phyloP scores from a whole-genome alignment of 2,329 filamentous ascomycete genomes.

The Cladosporium sp. region DNA sequence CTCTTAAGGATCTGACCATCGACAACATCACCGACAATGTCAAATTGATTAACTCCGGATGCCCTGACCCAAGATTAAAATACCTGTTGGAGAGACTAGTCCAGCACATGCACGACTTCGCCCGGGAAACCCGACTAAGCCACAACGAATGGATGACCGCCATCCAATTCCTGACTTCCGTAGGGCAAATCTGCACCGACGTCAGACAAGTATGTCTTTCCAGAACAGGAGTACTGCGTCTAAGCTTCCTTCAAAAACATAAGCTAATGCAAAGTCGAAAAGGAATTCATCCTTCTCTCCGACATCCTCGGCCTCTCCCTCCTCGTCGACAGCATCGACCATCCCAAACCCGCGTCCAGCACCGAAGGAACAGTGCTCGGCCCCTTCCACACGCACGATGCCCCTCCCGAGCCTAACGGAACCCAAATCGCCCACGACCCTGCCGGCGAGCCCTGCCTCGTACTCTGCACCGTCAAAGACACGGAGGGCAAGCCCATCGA shows the following conservation, averaged over 20 bases:
- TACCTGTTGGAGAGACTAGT: conserved; percentile 70
- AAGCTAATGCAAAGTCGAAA: conserved; percentile 8
- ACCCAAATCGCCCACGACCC: conserved; percentile 61
- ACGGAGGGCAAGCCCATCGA: conserved; percentile 55
- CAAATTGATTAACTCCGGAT: conserved; percentile 66
- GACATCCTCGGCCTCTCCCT: conserved; percentile 74
- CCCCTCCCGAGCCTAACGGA: conserved; percentile 52
- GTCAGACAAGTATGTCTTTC: conserved; percentile 56
- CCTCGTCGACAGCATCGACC: conserved; percentile 75
- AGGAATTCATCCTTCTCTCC: conserved; percentile 68
- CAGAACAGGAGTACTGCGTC: neutral
- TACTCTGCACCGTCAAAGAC: conserved; percentile 66
- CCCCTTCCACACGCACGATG: conserved; percentile 78
- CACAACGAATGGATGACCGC: conserved; percentile 73
- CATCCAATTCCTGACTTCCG: conserved; percentile 63
- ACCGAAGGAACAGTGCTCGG: conserved; percentile 78
- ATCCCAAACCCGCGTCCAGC: conserved; percentile 63
- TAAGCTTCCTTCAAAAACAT: neutral
- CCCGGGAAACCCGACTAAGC: conserved; percentile 68
- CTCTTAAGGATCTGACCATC: conserved; percentile 64
- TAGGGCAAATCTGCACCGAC: conserved; percentile 67
- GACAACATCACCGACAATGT: conserved; percentile 77
- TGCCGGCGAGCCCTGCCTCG: conserved; percentile 62
- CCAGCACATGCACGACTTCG: conserved; percentile 74
- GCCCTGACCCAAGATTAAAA: conserved; percentile 57